Evolutionary conservation across 768 basidiomycete genomes (phyloP), one percentile per base, ranked within the genome.

Genomic region (Trametes coccinea): DNA sequence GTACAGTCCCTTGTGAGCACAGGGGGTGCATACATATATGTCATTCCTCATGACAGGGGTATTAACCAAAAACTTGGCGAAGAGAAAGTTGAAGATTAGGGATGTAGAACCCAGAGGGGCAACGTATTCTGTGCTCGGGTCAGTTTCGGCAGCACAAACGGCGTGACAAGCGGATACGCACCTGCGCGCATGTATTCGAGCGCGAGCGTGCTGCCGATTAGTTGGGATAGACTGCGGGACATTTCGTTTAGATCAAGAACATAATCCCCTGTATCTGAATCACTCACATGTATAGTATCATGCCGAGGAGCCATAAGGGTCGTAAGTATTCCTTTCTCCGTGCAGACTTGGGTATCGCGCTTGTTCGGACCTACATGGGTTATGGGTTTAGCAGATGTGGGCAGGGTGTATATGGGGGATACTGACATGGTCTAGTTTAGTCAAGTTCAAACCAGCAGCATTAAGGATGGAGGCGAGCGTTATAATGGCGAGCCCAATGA

Each of bases 21-120:
- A 34, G 17, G 3, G 34, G 45, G 10, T 48, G 72, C 86, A 62
- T 67, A 90, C 91, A 70, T 90, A 88, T 39, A 95, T 90, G 71
- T 95, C 93, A 39, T 83, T 89, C 59, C 77, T 84, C 45, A 90
- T 93, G 41, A 95, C 90, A 1, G 92, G 90, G 5, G 89, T 92
- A 40, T 91, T 92, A 5, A 93, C 88, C 61, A 93, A 82, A 70
- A 93, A 90, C 67, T 90, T 85, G 40, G 96, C 96, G 72, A 97
- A 96, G 40, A 97, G 79, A 72, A 97, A 95, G 73, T 98, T 98
- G 79, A 98, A 98, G 58, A 98, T 86, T 63, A 98, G 85, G 11
- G 93, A 92, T 10, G 93, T 90, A 0, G 93, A 93, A 13, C 96
- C 95, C 4, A 98, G 82, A 2, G 95, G 95, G 1, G 96, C 96